Conservation (phyloP, 2,329 filamentous ascomycete species). For the Basipetospora sp. region DNA sequence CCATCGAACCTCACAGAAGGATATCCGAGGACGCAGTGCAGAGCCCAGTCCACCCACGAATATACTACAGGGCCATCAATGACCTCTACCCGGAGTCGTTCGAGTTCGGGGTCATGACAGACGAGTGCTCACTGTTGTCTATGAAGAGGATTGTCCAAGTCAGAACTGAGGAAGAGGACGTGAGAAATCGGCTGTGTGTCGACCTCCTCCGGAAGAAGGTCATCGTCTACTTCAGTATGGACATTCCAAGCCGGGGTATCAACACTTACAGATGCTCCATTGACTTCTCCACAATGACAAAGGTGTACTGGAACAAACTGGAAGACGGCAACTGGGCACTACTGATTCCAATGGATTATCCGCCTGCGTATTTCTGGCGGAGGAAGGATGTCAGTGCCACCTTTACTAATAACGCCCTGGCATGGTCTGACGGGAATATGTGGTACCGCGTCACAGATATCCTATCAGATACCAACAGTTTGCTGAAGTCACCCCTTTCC, state of each 20-base stretch:
- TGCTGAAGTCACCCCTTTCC: conserved; percentile 22
- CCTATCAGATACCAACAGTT: conserved; percentile 18
- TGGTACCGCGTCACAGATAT: conserved; percentile 38
- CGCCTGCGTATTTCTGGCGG: conserved; percentile 33
- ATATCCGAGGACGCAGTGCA: conserved; percentile 9
- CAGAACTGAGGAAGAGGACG: background rate
- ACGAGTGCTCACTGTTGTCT: conserved; percentile 40
- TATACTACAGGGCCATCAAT: conserved; percentile 7
- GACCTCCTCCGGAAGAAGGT: conserved; percentile 25
- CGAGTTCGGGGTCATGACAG: conserved; percentile 46
- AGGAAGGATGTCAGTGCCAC: conserved; percentile 17
- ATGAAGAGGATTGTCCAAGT: conserved; percentile 31
- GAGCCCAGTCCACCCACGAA: conserved; percentile 17
- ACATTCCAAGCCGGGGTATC: background rate
- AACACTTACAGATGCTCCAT: conserved; percentile 26
- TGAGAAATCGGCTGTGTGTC: conserved; percentile 10
- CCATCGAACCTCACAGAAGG: background rate
- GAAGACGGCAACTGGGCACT: conserved; percentile 22
- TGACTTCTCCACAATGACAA: conserved; percentile 30
- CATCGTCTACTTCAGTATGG: conserved; percentile 23
- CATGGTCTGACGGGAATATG: conserved; percentile 26
- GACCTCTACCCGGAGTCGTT: conserved; percentile 21
- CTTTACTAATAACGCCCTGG: conserved; percentile 16
- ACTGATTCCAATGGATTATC: conserved; percentile 32
- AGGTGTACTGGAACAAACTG: conserved; percentile 20